phyloP scores from a whole-genome alignment of 805 yeast genomes.

The Yarrowia phangngaensis region DNA sequence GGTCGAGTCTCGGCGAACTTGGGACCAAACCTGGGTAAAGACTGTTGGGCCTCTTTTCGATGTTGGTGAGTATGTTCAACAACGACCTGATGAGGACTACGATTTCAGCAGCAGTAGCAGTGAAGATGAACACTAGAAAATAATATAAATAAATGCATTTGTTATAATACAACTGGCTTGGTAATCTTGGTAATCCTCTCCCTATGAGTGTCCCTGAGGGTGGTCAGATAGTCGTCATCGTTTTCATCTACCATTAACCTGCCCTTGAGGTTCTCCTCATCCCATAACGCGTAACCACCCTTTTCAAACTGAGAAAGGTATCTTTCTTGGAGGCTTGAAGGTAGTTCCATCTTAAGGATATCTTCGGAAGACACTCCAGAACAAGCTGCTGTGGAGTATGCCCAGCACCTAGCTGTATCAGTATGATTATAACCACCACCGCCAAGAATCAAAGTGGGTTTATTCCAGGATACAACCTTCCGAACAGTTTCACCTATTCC shows the following conservation, averaged over 20 bases:
- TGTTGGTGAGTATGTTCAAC: slow-evolving; percentile 35
- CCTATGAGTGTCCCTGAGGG: not conserved
- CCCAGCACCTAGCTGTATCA: slow-evolving; percentile 62
- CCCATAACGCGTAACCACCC: slow-evolving; percentile 17
- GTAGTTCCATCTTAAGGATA: slow-evolving; percentile 2
- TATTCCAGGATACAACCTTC: slow-evolving; percentile 34
- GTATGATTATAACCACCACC: slow-evolving; percentile 74
- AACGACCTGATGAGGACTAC: slow-evolving; percentile 23
- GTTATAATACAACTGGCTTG: too few species aligned
- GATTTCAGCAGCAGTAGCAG: slow-evolving; percentile 23
- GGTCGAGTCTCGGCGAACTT: slow-evolving; percentile 60
- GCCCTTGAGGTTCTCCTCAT: slow-evolving; percentile 18
- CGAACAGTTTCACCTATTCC: slow-evolving; percentile 46
- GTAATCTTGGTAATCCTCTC: not conserved
- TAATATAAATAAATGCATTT: not conserved
- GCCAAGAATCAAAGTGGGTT: slow-evolving; percentile 54
- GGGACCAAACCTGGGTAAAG: slow-evolving; percentile 73
- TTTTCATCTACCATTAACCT: slow-evolving; percentile 5
- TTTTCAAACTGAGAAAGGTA: slow-evolving; percentile 9
- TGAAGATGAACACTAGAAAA: slow-evolving; percentile 15
- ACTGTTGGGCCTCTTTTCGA: slow-evolving; percentile 47
- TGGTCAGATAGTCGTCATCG: not conserved
- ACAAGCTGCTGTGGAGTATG: slow-evolving; percentile 40
- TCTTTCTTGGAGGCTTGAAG: not conserved
- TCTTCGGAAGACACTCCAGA: slow-evolving; percentile 18